Evolutionary conservation across 2,329 filamentous ascomycete species (phyloP).

Genomic region (Colletotrichum tofieldiae): DNA sequence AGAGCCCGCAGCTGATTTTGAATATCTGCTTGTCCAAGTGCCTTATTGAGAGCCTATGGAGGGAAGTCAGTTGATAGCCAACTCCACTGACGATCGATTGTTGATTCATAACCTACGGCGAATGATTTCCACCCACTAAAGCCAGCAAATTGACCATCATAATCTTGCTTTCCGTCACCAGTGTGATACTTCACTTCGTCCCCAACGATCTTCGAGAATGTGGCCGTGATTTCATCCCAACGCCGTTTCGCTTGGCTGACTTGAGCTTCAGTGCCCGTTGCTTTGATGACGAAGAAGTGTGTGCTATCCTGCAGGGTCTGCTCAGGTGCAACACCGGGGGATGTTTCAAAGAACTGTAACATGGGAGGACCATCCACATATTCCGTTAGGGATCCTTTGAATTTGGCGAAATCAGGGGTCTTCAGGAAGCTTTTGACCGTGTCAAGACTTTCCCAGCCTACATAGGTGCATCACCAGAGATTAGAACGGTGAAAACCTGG

Average conservation of each 20-base stretch:
- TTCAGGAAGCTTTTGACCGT: neutral
- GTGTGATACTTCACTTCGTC: slow-evolving; percentile 4
- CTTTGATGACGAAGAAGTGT: slow-evolving; percentile 31
- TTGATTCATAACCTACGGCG: neutral
- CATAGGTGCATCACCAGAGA: no score
- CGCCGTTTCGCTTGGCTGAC: neutral
- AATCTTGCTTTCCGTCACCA: slow-evolving; percentile 8
- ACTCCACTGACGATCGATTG: no score
- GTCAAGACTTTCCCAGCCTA: slow-evolving; percentile 22
- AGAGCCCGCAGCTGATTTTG: slow-evolving; percentile 4
- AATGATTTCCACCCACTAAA: slow-evolving; percentile 31
- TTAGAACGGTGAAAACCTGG: neutral
- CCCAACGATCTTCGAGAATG: neutral
- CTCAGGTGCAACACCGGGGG: neutral
- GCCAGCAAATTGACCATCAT: slow-evolving; percentile 14
- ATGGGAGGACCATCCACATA: neutral
- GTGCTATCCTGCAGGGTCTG: slow-evolving; percentile 11
- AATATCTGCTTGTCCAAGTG: slow-evolving; percentile 3
- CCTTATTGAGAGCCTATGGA: slow-evolving; percentile 8
- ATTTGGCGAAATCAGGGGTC: slow-evolving; percentile 1
- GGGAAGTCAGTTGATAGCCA: neutral
- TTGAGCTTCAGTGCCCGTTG: neutral
- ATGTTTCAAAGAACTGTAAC: slow-evolving; percentile 21
- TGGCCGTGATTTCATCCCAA: slow-evolving; percentile 9
- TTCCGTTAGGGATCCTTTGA: neutral